Conservation (phyloP, 805 yeast genomes). For the Candida morakotiae region DNA sequence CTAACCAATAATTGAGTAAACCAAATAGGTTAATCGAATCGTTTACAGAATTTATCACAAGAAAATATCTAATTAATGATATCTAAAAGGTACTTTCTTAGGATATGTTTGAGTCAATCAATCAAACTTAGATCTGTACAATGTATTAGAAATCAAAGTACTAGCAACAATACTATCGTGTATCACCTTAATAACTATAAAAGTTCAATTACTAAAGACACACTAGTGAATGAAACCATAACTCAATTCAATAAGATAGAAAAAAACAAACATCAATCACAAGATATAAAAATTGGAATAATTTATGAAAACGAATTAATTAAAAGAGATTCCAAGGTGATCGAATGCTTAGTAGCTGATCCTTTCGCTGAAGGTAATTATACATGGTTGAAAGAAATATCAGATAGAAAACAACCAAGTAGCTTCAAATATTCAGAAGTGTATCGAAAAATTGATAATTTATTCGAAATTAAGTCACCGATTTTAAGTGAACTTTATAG, state of each 20-base stretch:
- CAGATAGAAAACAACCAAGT: slow-evolving; percentile 18
- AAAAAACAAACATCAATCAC: not conserved
- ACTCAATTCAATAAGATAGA: slow-evolving; percentile 3
- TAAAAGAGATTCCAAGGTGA: slow-evolving; percentile 20
- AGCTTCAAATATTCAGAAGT: slow-evolving; percentile 15
- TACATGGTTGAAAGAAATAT: slow-evolving; percentile 27
- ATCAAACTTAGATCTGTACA: not conserved
- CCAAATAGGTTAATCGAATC: too few relatives aligned
- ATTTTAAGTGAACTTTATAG: slow-evolving; percentile 7
- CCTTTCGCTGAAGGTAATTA: slow-evolving; percentile 32
- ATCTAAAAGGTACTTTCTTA: too few relatives aligned
- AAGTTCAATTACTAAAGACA: slow-evolving; percentile 9
- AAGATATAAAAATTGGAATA: slow-evolving; percentile 27
- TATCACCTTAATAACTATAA: slow-evolving; percentile 7
- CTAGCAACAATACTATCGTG: slow-evolving; percentile 4
- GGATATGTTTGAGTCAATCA: not conserved
- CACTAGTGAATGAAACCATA: slow-evolving; percentile 6
- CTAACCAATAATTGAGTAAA: too few relatives aligned
- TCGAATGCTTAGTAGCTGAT: slow-evolving; percentile 36
- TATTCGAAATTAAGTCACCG: slow-evolving; percentile 8
- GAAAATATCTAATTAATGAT: too few relatives aligned
- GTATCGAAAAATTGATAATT: not conserved
- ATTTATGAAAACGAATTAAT: slow-evolving; percentile 25
- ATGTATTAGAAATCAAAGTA: not conserved
- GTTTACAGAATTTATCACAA: too few relatives aligned